Conservation (phyloP, 2,329 filamentous ascomycete genomes). For the Sclerotiophoma versabilis region DNA sequence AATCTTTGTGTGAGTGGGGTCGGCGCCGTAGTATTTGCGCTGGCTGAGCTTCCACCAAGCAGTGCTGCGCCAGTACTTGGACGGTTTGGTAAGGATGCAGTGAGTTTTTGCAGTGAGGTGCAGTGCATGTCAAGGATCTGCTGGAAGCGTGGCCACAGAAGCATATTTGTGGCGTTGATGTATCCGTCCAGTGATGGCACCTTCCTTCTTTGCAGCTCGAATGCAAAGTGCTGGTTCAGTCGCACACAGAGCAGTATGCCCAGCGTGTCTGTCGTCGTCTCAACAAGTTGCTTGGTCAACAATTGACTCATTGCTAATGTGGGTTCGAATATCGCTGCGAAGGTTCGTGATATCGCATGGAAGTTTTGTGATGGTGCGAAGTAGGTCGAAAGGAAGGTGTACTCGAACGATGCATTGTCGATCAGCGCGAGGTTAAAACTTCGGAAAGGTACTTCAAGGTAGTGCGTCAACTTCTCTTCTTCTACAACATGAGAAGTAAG, state of each 20-base stretch:
- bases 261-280: slow-evolving; percentile 81
- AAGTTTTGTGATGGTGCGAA: slow-evolving; percentile 81
- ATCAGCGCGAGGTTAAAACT: slow-evolving; percentile 94
- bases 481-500: slow-evolving; percentile 89
- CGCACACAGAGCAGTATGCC: slow-evolving; percentile 91
- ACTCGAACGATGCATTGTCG: slow-evolving; percentile 94
- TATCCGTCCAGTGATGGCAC: slow-evolving; percentile 89
- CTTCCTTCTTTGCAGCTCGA: slow-evolving; percentile 89
- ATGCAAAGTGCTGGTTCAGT: slow-evolving; percentile 91
- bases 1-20: slow-evolving; percentile 95
- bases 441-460: slow-evolving; percentile 88
- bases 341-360: slow-evolving; percentile 80
- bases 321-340: slow-evolving; percentile 86
- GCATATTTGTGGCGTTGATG: slow-evolving; percentile 93
- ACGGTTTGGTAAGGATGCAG: slow-evolving; percentile 51
- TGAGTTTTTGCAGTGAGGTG: slow-evolving; percentile 76
- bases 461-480: slow-evolving; percentile 84
- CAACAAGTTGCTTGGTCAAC: slow-evolving; percentile 77
- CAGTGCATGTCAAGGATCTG: slow-evolving; percentile 92
- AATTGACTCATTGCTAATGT: slow-evolving; percentile 83
- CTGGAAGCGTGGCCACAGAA: slow-evolving; percentile 95
- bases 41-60: slow-evolving; percentile 49
- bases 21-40: slow-evolving; percentile 75
- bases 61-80: slow-evolving; percentile 45
- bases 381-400: slow-evolving; percentile 89